phyloP scores from a whole-genome alignment of 306 rosid species.

The Albizia julibrissin region DNA sequence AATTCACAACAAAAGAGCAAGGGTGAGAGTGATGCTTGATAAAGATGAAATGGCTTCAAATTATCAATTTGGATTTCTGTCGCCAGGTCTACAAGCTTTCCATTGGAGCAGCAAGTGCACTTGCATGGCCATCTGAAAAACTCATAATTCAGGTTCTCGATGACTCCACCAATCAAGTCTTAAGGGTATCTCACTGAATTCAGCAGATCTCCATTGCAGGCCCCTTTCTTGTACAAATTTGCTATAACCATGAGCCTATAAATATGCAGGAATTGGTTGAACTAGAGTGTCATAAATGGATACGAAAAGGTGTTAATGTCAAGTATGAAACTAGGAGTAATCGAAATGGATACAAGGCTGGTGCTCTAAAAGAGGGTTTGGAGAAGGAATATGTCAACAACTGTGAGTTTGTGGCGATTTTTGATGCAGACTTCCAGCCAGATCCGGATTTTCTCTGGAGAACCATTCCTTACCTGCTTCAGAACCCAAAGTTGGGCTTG shows the following conservation, averaged over 20 bases:
- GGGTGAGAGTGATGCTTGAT: neutral
- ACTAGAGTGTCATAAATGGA: constrained; percentile 51
- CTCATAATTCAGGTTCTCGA: constrained; percentile 60
- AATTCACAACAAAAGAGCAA: constrained; percentile 4
- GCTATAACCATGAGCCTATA: constrained; percentile 27
- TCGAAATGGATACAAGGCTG: constrained; percentile 65
- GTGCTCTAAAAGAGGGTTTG: constrained; percentile 60
- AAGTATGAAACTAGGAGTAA: constrained; percentile 54
- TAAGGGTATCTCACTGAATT: constrained; percentile 42
- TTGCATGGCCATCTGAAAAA: constrained; percentile 62
- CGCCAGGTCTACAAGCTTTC: constrained; percentile 66
- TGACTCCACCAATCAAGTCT: constrained; percentile 58
- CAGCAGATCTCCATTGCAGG: constrained; percentile 16
- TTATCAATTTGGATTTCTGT: constrained; percentile 15
- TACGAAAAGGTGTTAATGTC: constrained; percentile 54
- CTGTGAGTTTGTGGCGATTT: constrained; percentile 55
- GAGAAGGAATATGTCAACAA: constrained; percentile 53
- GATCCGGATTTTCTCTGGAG: constrained; percentile 56
- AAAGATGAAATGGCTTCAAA: constrained; percentile 30
- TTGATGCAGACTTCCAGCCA: constrained; percentile 70
- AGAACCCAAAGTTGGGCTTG: constrained; percentile 57
- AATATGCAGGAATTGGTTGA: constrained; percentile 56
- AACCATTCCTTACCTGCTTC: constrained; percentile 56
- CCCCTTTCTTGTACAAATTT: constrained; percentile 4
- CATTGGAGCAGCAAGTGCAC: constrained; percentile 55